Conservation (phyloP, 1,284 basidiomycete species). For the Cryptococcus sp. region DNA sequence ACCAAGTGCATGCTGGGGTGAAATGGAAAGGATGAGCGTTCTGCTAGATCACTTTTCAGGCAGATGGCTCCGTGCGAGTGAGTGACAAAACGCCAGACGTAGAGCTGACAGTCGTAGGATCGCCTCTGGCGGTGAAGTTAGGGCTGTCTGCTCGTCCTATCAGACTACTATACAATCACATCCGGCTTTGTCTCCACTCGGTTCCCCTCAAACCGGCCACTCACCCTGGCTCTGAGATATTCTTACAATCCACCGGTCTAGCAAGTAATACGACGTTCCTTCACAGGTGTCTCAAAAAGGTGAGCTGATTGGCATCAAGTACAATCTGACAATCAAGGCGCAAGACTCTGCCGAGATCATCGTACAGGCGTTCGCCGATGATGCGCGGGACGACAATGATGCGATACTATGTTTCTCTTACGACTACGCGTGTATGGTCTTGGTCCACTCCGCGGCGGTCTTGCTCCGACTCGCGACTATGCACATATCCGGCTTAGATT, state of each 20-base stretch:
- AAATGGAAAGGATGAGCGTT: conserved; percentile 10
- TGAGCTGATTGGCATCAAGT: conserved; percentile 1
- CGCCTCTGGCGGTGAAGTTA: conserved; percentile 16
- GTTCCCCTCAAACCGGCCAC: conserved; percentile 21
- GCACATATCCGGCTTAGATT: not conserved
- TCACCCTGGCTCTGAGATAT: conserved; percentile 14
- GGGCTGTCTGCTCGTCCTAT: conserved; percentile 15
- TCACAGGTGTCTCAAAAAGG: conserved; percentile 19
- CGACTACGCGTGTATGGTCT: conserved; percentile 28
- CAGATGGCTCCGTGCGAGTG: conserved; percentile 22
- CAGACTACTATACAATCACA: conserved; percentile 25
- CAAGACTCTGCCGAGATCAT: conserved; percentile 18
- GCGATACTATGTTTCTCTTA: conserved; percentile 18
- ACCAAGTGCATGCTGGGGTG: conserved; percentile 9
- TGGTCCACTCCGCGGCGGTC: conserved; percentile 21
- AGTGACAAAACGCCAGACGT: not conserved
- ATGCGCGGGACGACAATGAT: conserved; percentile 20
- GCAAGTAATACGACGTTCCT: not conserved
- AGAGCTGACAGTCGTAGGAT: conserved; percentile 13
- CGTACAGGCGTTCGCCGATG: conserved; percentile 25
- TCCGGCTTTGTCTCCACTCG: conserved; percentile 25
- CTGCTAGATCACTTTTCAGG: conserved; percentile 18
- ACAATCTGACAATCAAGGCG: conserved; percentile 5
- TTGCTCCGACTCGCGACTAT: conserved; percentile 19
- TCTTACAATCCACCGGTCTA: conserved; percentile 5